Conservation (phyloP, 1,139 yeast species). For the Candida tunisiensis region DNA sequence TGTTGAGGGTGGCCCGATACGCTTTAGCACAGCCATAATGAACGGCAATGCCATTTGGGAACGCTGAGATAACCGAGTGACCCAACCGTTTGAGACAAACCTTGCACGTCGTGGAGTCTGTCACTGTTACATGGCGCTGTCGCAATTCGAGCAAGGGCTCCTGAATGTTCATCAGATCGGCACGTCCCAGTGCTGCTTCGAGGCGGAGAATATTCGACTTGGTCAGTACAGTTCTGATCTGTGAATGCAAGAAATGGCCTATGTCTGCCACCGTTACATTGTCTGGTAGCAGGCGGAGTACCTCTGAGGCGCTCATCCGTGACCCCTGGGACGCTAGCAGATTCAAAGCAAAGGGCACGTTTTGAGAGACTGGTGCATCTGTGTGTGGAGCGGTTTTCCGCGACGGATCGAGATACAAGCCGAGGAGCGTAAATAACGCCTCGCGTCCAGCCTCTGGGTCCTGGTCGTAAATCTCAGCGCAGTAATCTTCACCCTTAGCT, state of each 20-base stretch:
- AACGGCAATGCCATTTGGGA: conserved; percentile 34
- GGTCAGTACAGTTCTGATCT: not conserved
- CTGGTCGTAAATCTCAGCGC: conserved; percentile 32
- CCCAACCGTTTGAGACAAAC: conserved; percentile 50
- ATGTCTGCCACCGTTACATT: too few species aligned
- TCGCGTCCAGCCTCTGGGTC: conserved; percentile 24
- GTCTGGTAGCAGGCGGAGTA: too few species aligned
- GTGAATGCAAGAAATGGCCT: conserved; percentile 1
- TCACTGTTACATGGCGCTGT: conserved; percentile 23
- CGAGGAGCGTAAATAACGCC: conserved; percentile 11
- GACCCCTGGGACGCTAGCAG: too few species aligned
- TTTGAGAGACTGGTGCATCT: too few species aligned
- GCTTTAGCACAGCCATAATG: conserved; percentile 50
- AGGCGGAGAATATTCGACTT: conserved; percentile 12
- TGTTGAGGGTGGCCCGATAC: conserved; percentile 8
- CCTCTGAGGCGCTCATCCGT: too few species aligned
- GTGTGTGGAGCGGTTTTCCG: too few species aligned
- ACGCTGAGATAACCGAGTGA: conserved; percentile 39
- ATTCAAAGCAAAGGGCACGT: too few species aligned
- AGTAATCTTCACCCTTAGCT: conserved; percentile 37
- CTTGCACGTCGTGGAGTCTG: conserved; percentile 31
- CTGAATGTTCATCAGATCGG: conserved; percentile 21
- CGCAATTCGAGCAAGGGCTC: conserved; percentile 21
- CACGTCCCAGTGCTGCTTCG: conserved; percentile 21
- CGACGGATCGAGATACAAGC: not conserved